Evolutionary conservation across 2,329 filamentous ascomycete genomes (phyloP).

Genomic region (Aspergillus fischeri): DNA sequence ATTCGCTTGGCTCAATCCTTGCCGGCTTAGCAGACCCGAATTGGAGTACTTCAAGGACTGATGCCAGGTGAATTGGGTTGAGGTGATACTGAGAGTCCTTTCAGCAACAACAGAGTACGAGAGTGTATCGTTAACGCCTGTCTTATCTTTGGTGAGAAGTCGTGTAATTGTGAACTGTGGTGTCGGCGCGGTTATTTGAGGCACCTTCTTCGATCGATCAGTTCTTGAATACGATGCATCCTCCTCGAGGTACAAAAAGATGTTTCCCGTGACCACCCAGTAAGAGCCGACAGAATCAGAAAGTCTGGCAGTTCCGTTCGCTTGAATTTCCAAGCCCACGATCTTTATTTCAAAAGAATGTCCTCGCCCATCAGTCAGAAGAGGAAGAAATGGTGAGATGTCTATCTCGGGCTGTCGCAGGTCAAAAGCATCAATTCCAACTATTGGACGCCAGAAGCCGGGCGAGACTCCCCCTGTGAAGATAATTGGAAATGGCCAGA

Average conservation of each 20-base stretch:
- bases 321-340: constrained; percentile 59
- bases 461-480: constrained; percentile 79
- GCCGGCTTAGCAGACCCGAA: constrained; percentile 50
- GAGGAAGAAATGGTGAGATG: constrained; percentile 69
- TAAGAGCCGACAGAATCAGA: constrained; percentile 57
- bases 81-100: constrained; percentile 53
- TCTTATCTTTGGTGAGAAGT: constrained; percentile 25
- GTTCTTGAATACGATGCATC: constrained; percentile 10
- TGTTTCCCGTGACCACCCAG: constrained; percentile 75
- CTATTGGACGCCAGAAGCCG: constrained; percentile 71
- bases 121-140: constrained; percentile 57
- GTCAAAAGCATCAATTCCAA: constrained; percentile 75
- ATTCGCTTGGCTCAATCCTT: constrained; percentile 53
- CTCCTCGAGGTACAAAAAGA: constrained; percentile 70
- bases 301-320: constrained; percentile 45
- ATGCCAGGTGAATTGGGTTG: constrained; percentile 50
- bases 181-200: constrained; percentile 30
- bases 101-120: constrained; percentile 55
- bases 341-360: constrained; percentile 68
- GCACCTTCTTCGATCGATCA: constrained; percentile 11
- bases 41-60: constrained; percentile 58
- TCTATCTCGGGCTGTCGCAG: constrained; percentile 77
- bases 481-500: constrained; percentile 78
- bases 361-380: constrained; percentile 60
- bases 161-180: constrained; percentile 50